Base-by-base conservation (phyloP, 2,329 filamentous ascomycete species). In the Diaporthe sp. region DNA sequence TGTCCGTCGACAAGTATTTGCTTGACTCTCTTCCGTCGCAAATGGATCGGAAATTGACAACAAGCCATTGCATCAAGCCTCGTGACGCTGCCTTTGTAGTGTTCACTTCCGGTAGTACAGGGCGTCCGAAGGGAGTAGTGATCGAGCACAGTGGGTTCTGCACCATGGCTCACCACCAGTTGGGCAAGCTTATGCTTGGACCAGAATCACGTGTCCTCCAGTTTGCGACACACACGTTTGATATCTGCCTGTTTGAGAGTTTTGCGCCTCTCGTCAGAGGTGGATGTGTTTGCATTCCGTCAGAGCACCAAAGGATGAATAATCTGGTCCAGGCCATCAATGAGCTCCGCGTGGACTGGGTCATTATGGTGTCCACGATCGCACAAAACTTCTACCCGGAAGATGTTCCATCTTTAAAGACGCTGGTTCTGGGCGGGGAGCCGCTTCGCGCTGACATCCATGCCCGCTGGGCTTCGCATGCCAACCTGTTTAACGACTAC, bases 51-150 rank as follows among this genome's bases (percentile, higher is more conserved):
- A 5, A 25, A 28, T 57, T 9, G 25, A 34, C 25, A 15, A 7
- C 51, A 74, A 5, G 55, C 61, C 42, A 37, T 6, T 5, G 9
- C 20, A 49, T 31, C 63, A 22, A 53, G 8, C 22, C 39, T 71
- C 73, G 75, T 10, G 74, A 76, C 47, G 22, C 74, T 49, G 60
- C 76, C 25, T 82, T 80, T 39, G 86, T 88, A 77, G 86, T 89
- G 79, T 90, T 89, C 77, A 90, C 88, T 25, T 89, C 87, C 7
- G 88, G 88, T 17, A 88, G 85, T 28, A 89, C 88, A 0, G 88
- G 88, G 6, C 82, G 81, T 28, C 88, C 88, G 3, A 90, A 86
- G 3, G 70, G 70, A 10, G 42, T 68, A 12, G 25, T 68, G 15
- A n/a, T 68, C 20, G 42, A 44, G 25, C 63, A 68, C 3, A 17